phyloP scores from a whole-genome alignment of 1,284 basidiomycete species.

The Pulchroboletus neoregius region DNA sequence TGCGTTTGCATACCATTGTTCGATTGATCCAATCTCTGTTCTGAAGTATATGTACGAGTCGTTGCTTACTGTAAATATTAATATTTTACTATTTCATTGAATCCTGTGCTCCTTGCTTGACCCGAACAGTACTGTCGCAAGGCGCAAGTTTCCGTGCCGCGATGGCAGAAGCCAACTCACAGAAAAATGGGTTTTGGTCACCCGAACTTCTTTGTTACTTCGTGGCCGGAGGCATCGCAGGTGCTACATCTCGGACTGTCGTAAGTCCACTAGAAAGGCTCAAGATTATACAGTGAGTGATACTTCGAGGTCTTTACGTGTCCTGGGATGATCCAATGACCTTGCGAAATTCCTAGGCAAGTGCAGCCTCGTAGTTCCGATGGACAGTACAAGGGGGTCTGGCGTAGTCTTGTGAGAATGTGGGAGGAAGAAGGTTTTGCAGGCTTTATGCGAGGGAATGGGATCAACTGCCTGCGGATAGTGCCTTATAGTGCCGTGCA shows the following conservation, averaged over 20 bases:
- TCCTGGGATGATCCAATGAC: background rate
- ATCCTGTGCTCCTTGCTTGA: slow-evolving; percentile 19
- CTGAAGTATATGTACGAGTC: too few species aligned
- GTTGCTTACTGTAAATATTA: too few species aligned
- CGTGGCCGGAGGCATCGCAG: slow-evolving; percentile 77
- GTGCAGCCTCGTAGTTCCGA: slow-evolving; percentile 65
- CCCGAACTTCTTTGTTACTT: slow-evolving; percentile 39
- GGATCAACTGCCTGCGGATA: slow-evolving; percentile 90
- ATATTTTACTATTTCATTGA: slow-evolving; percentile 8
- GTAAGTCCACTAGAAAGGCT: slow-evolving; percentile 89
- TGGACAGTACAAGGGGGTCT: slow-evolving; percentile 78
- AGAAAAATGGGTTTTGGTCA: slow-evolving; percentile 32
- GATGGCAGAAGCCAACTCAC: slow-evolving; percentile 24
- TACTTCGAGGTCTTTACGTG: background rate
- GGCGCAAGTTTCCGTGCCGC: slow-evolving; percentile 5
- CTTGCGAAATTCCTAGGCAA: slow-evolving; percentile 50
- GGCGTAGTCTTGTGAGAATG: slow-evolving; percentile 79
- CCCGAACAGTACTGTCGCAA: slow-evolving; percentile 8
- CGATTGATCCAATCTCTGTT: too few species aligned
- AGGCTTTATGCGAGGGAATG: slow-evolving; percentile 90
- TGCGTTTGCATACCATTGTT: too few species aligned
- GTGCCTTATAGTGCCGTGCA: slow-evolving; percentile 78
- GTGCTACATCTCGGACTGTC: slow-evolving; percentile 84
- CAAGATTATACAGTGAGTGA: slow-evolving; percentile 89
- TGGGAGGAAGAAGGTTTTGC: slow-evolving; percentile 90